Evolutionary conservation across 1,284 basidiomycete species (phyloP), one percentile per base, ranked within the genome.

Genomic region (Ustilago xerochloae): DNA sequence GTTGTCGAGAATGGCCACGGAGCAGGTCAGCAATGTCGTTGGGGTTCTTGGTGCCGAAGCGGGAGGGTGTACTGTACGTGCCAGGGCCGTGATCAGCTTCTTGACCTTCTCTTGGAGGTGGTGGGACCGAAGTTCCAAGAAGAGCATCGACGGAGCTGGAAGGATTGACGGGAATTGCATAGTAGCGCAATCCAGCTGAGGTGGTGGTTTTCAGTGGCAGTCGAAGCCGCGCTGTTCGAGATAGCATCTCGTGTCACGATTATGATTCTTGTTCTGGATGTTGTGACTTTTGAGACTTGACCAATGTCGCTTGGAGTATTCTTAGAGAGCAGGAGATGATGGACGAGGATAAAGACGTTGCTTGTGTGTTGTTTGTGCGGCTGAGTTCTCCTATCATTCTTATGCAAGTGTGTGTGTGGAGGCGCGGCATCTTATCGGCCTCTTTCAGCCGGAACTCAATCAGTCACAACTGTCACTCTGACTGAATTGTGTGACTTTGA

Each of bases 151-250:
- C 79, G 16, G 72, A 76, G 45, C 71, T 68, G 5, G 63, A 58
- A 8, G 74, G 68, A 39, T 81, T 81, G 32, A 82, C 69, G 6
- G 80, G 80, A 13, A 71, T 62, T 15, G 80, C 80, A 30, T 70
- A 68, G 33, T 15, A 16, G 16, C 66, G 61, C 3, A 43, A 4
- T n/a, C n/a, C n/a, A 16, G 38, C 41, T 12, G 20, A 20, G 6
- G 29, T 22, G 22, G 51, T 50, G 26, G 58, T 35, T 13, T 48
- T 63, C 22, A 56, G 24, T 39, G 38, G 47, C 32, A 66, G 46
- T 16, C 69, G 60, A 6, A 66, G 43, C 16, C 69, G 63, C 8
- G 60, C 53, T 6, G 57, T 60, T 57, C 63, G 50, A 4, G 60
- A 50, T 3, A 72, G 63, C 69, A 72, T 72, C 53, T 45, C 38